These are phyloP conservation scores for Colletotrichum cordylinicola DNA, from an alignment of 2,329 filamentous ascomycete genomes.

Conservation along the genomic window DNA sequence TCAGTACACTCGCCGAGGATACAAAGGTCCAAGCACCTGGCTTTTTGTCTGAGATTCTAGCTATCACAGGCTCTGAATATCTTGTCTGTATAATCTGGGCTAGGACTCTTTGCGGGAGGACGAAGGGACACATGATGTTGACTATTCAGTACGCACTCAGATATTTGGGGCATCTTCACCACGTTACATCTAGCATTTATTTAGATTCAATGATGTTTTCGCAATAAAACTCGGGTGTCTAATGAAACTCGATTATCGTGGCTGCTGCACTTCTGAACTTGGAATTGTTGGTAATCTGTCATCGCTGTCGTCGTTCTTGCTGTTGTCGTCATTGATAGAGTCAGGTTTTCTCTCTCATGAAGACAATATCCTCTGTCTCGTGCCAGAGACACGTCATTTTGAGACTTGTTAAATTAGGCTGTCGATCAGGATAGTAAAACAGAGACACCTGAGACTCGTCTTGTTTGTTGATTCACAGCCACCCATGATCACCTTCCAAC, in stretches of 20 bases:
- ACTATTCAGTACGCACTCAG: not conserved
- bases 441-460: no score
- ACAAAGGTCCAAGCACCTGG: not conserved
- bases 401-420: no score
- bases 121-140: fast-evolving
- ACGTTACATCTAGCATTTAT: not conserved
- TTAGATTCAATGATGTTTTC: not conserved
- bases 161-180: not conserved
- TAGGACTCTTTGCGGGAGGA: not conserved
- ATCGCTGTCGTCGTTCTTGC: not conserved
- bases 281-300: fast-evolving
- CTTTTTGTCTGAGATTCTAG: not conserved
- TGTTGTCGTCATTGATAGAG: not conserved
- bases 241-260: not conserved
- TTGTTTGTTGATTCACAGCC: not conserved
- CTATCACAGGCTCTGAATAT: not conserved
- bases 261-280: not conserved
- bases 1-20: not conserved
- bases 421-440: no score
- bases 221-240: not conserved
- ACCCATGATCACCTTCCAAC: not conserved
- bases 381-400: no score
- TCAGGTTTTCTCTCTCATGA: not conserved
- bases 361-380: not conserved
- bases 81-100: not conserved